Evolutionary conservation across 257 asterid genomes (phyloP).

Genomic region (Solanum pimpinellifolium): DNA sequence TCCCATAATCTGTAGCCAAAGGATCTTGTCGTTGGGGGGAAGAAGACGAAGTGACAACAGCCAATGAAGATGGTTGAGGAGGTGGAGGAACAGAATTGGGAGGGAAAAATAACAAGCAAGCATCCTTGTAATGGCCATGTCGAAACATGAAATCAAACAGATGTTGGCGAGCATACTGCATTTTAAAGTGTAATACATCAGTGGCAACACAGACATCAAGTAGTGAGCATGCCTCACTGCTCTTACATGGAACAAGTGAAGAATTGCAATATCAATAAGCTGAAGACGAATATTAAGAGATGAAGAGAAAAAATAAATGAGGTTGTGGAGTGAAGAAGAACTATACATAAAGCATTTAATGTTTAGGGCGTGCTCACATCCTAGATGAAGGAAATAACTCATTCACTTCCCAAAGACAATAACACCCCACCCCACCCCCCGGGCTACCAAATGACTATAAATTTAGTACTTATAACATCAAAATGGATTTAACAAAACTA

Average conservation of each 20-base stretch:
- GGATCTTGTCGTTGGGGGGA: constrained; percentile 87
- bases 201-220: neutral
- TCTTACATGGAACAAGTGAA: neutral
- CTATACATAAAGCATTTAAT: neutral
- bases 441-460: neutral
- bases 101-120: constrained; percentile 82
- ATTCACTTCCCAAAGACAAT: neutral
- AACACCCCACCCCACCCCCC: neutral
- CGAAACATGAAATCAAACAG: constrained; percentile 83
- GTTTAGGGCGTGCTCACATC: neutral
- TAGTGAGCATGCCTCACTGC: neutral
- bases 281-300: neutral
- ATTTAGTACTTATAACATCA: neutral
- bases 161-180: constrained; percentile 93
- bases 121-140: constrained; percentile 86
- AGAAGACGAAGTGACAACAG: constrained; percentile 57
- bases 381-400: neutral
- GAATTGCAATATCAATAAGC: neutral
- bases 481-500: neutral
- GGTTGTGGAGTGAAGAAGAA: neutral
- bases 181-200: constrained; percentile 5
- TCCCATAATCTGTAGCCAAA: constrained; percentile 84
- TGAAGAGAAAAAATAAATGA: neutral
- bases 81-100: constrained; percentile 59
- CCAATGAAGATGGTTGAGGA: constrained; percentile 52